Conservation (phyloP, 2,329 filamentous ascomycete species). For the Neonectria punicea region DNA sequence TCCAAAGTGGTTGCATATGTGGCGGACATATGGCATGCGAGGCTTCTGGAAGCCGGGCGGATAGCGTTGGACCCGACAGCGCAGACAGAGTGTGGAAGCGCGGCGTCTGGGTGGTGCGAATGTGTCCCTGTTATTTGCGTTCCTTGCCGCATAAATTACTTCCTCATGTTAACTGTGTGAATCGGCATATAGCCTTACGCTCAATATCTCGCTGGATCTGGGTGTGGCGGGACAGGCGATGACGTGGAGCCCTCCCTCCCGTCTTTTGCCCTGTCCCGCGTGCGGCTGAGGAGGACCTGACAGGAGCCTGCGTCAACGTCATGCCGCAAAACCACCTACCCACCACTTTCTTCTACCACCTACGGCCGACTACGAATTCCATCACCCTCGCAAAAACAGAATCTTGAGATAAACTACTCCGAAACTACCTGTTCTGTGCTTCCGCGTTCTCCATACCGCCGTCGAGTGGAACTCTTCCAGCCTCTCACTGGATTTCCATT, state of each 20-base stretch:
- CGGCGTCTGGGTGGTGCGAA: background rate
- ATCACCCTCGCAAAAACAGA: background rate
- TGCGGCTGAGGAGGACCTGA: background rate
- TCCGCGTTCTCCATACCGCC: background rate
- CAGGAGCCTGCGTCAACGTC: background rate
- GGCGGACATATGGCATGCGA: background rate
- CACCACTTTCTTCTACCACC: background rate
- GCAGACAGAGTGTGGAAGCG: background rate
- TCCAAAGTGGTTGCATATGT: background rate
- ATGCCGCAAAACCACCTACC: background rate
- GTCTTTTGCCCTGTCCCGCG: background rate
- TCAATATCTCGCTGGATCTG: background rate
- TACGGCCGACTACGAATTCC: background rate
- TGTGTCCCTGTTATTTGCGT: background rate
- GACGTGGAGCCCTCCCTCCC: background rate
- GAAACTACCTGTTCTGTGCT: background rate
- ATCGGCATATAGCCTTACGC: too few relatives aligned
- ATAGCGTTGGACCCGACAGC: conserved; percentile 11
- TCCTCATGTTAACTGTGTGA: too few relatives aligned
- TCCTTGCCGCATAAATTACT: background rate
- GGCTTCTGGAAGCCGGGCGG: background rate
- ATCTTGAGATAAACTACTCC: background rate
- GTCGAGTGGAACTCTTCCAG: background rate
- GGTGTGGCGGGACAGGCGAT: background rate
- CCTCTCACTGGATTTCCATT: background rate